phyloP scores from a whole-genome alignment of 768 basidiomycete genomes.

The Suillus tomentosus region DNA sequence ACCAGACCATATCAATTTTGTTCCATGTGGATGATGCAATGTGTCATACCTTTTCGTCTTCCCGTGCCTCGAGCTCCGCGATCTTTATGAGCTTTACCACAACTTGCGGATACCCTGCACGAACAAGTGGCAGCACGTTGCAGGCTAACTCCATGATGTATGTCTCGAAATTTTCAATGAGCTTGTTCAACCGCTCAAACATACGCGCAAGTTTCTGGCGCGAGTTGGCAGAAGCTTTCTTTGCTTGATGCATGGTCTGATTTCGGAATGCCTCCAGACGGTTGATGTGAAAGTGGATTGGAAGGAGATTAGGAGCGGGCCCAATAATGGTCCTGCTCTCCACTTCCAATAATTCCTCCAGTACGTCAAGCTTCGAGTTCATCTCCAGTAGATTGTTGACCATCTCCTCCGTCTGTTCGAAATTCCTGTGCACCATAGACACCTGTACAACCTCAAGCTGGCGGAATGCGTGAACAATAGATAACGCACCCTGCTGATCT shows the following conservation, averaged over 20 bases:
- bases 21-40: neutral
- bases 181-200: slow-evolving; percentile 83
- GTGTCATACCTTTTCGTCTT: slow-evolving; percentile 86
- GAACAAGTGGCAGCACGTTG: slow-evolving; percentile 77
- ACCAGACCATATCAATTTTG: slow-evolving; percentile 3
- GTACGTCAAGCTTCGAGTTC: slow-evolving; percentile 76
- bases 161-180: slow-evolving; percentile 82
- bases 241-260: slow-evolving; percentile 92
- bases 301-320: slow-evolving; percentile 84
- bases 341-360: slow-evolving; percentile 74
- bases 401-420: slow-evolving; percentile 94
- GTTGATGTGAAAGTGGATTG: slow-evolving; percentile 89
- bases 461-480: neutral
- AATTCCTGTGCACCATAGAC: slow-evolving; percentile 93
- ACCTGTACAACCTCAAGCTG: slow-evolving; percentile 57
- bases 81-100: slow-evolving; percentile 93
- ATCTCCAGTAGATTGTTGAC: slow-evolving; percentile 92
- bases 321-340: slow-evolving; percentile 82
- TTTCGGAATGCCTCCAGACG: slow-evolving; percentile 94
- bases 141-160: slow-evolving; percentile 78
- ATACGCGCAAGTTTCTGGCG: slow-evolving; percentile 70
- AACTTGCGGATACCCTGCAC: slow-evolving; percentile 80
- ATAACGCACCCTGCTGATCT: slow-evolving; percentile 83
- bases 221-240: slow-evolving; percentile 69
- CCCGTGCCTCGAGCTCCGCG: slow-evolving; percentile 87